phyloP scores from a whole-genome alignment of 805 yeast genomes.

The Saturnispora dispora region DNA sequence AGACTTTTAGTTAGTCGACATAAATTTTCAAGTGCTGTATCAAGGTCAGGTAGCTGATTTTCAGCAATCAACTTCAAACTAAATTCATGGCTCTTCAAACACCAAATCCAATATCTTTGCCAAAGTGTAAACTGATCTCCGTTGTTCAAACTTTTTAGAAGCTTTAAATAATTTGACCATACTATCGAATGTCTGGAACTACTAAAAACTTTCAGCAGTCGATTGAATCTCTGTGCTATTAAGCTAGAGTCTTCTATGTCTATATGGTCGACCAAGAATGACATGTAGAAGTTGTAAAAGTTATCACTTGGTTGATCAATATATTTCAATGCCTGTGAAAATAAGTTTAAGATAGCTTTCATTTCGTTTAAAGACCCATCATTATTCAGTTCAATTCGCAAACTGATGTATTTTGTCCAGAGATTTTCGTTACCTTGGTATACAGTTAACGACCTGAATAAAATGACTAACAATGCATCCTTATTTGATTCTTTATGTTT shows the following conservation, averaged over 20 bases:
- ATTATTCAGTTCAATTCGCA: background rate
- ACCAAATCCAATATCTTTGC: slow-evolving; percentile 3
- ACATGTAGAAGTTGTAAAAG: slow-evolving; percentile 1
- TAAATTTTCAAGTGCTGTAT: slow-evolving; percentile 1
- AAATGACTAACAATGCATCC: slow-evolving; percentile 12
- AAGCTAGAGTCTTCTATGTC: background rate
- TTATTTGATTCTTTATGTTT: slow-evolving; percentile 25
- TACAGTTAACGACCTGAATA: background rate
- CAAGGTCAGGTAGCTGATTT: background rate
- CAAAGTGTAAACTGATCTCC: background rate
- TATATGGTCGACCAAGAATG: background rate
- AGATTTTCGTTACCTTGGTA: background rate
- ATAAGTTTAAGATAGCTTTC: background rate
- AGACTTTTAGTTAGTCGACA: background rate
- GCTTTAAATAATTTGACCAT: slow-evolving; percentile 7
- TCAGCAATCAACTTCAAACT: background rate
- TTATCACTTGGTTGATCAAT: background rate
- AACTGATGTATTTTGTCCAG: slow-evolving; percentile 1
- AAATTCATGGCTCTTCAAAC: background rate
- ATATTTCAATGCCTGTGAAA: background rate
- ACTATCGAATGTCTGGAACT: background rate
- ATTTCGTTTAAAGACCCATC: background rate
- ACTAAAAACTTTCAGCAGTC: background rate
- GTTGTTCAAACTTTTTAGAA: background rate
- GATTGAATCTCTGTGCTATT: background rate